These are phyloP conservation scores for Candida quercuum DNA, from an alignment of 805 yeast genomes.

Conservation along the genomic window DNA sequence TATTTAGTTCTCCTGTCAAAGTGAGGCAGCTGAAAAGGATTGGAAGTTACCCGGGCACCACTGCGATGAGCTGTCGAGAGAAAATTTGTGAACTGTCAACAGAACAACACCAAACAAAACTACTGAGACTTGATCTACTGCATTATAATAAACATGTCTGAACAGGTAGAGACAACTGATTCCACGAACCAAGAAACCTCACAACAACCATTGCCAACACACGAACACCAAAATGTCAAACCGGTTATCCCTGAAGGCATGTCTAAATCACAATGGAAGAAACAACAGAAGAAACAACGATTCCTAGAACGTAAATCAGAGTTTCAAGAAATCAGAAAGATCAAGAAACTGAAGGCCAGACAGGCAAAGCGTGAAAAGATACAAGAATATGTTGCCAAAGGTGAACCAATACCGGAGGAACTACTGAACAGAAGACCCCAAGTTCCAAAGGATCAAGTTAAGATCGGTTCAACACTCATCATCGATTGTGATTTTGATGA, in stretches of 20 bases:
- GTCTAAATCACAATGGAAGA: constrained; percentile 84
- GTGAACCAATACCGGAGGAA: constrained; percentile 36
- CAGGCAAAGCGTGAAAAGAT: constrained; percentile 34
- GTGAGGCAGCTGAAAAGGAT: no score
- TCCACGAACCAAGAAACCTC: no score
- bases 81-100: no score
- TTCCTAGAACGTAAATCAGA: constrained; percentile 66
- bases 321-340: constrained; percentile 45
- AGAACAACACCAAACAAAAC: no score
- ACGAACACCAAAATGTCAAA: constrained; percentile 6
- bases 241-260: constrained; percentile 70
- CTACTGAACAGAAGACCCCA: constrained; percentile 31
- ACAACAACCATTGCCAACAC: neutral
- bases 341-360: constrained; percentile 45
- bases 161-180: neutral
- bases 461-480: constrained; percentile 50
- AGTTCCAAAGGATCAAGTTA: constrained; percentile 36
- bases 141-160: no score
- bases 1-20: no score
- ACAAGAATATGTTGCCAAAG: constrained; percentile 29
- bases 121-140: no score
- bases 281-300: constrained; percentile 47
- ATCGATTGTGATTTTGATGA: constrained; percentile 91
- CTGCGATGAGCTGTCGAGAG: neutral
- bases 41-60: neutral